phyloP scores from a whole-genome alignment of 805 yeast species.

The Kazachstania psychrophila region DNA sequence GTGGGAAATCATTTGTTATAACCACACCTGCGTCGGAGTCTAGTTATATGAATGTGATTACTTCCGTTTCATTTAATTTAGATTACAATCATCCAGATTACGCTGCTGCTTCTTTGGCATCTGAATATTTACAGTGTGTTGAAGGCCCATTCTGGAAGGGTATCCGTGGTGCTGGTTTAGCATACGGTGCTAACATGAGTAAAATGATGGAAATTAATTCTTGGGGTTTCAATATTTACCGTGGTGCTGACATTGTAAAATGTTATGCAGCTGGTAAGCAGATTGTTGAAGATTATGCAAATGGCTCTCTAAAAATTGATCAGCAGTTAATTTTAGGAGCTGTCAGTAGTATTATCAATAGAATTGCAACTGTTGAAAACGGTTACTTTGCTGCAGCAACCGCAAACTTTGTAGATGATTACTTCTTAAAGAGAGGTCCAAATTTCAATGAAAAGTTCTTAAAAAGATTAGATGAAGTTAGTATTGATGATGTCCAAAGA shows the following conservation, averaged over 20 bases:
- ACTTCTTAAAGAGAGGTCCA: conserved; percentile 63
- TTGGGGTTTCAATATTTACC: conserved; percentile 56
- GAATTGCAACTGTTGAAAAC: conserved; percentile 59
- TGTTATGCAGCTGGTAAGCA: conserved; percentile 52
- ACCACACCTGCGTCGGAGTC: conserved; percentile 82
- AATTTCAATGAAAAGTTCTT: conserved; percentile 48
- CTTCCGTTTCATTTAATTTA: conserved; percentile 43
- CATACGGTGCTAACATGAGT: conserved; percentile 71
- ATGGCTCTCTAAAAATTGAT: conserved; percentile 49
- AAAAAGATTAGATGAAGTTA: conserved; percentile 41
- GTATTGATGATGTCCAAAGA: conserved; percentile 32
- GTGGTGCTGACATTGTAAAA: conserved; percentile 74
- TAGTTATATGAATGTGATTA: conserved; percentile 50
- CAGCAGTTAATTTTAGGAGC: conserved; percentile 58
- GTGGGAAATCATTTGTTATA: conserved; percentile 47
- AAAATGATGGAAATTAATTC: conserved; percentile 58
- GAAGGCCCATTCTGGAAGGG: conserved; percentile 98
- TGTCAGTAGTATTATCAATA: conserved; percentile 62
- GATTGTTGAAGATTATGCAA: conserved; percentile 52
- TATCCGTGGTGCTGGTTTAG: conserved; percentile 87
- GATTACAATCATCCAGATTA: conserved; percentile 48
- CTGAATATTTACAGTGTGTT: conserved; percentile 69
- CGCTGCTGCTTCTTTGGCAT: conserved; percentile 60
- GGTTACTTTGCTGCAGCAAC: conserved; percentile 57
- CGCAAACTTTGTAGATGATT: conserved; percentile 54